A percentile compares a stretch with the other conserved stretches of the same genome.
These are phyloP conservation scores for Flaveria ramosissima DNA, from an alignment of 129 eudicot genomes.

Conservation along the genomic window DNA sequence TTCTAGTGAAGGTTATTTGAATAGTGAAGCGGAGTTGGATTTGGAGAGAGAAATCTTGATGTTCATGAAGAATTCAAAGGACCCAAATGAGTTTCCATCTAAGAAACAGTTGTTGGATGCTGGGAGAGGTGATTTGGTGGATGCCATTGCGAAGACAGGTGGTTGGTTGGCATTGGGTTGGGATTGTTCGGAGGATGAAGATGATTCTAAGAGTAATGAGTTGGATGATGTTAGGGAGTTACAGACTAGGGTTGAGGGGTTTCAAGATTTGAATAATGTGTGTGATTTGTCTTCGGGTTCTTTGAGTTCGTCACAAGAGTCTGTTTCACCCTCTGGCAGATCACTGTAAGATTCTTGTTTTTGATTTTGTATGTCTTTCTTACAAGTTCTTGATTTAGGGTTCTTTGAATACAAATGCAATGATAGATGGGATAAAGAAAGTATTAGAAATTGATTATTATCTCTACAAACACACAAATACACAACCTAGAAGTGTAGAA, in stretches of 20 bases:
- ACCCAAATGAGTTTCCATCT: conserved; percentile 70
- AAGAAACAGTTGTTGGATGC: conserved; percentile 59
- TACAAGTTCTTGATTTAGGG: conserved; percentile 14
- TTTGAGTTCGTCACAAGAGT: conserved; percentile 33
- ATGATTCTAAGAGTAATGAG: conserved; percentile 1
- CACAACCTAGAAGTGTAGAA: not conserved
- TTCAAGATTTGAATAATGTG: conserved; percentile 15
- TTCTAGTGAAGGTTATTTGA: conserved; percentile 39
- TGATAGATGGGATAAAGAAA: not conserved
- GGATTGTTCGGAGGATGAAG: conserved; percentile 45
- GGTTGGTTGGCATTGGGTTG: conserved; percentile 90
- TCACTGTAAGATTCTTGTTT: conserved; percentile 48
- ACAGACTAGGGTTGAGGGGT: conserved; percentile 42
- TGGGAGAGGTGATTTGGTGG: conserved; percentile 74
- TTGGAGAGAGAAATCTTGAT: conserved; percentile 64
- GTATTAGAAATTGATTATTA: not conserved
- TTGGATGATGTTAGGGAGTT: conserved; percentile 43
- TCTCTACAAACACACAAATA: not conserved
- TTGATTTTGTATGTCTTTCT: not conserved
- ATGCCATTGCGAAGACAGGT: conserved; percentile 61
- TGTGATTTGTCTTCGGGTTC: conserved; percentile 16
- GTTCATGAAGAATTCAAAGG: conserved; percentile 73
- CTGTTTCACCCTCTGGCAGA: conserved; percentile 57
- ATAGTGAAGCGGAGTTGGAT: conserved; percentile 39
- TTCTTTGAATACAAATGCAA: not conserved